Conservation (phyloP, 768 basidiomycete species). For the Pleurotus citrinopileatus region DNA sequence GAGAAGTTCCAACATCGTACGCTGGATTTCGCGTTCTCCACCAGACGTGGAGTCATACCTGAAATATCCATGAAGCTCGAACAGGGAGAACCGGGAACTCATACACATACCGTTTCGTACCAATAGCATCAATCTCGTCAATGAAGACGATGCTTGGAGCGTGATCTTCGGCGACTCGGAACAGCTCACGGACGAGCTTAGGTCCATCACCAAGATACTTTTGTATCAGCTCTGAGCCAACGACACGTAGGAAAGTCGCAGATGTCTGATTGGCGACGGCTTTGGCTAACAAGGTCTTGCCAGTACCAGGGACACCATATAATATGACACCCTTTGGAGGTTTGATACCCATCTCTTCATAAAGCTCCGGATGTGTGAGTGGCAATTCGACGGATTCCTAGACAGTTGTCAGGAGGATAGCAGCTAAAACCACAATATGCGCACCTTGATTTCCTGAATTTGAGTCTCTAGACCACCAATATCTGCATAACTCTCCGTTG, state of each 20-base stretch:
- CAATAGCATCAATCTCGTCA: slow-evolving; percentile 98
- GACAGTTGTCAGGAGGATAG: slow-evolving; percentile 5
- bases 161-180: slow-evolving; percentile 96
- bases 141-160: slow-evolving; percentile 99
- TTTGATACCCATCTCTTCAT: slow-evolving; percentile 99
- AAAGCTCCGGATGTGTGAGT: slow-evolving; percentile 94
- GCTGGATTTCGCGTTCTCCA: slow-evolving; percentile 98
- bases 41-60: slow-evolving; percentile 99
- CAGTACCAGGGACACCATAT: slow-evolving; percentile 97
- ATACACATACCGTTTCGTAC: slow-evolving; percentile 83
- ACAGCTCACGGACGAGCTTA: slow-evolving; percentile 95
- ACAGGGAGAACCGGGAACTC: neutral
- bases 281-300: slow-evolving; percentile 96
- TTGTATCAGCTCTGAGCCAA: slow-evolving; percentile 97
- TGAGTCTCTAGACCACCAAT: slow-evolving; percentile 96
- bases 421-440: no score
- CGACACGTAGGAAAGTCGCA: slow-evolving; percentile 95
- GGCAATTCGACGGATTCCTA: slow-evolving; percentile 98
- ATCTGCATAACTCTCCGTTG: slow-evolving; percentile 97
- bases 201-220: slow-evolving; percentile 99
- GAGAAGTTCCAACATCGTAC: slow-evolving; percentile 97
- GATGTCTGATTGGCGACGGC: slow-evolving; percentile 98
- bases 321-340: slow-evolving; percentile 99
- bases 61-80: slow-evolving; percentile 10
- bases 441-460: slow-evolving; percentile 97